These are phyloP conservation scores for Populus nigra DNA, from an alignment of 345 rosid genomes.

Conservation along the genomic window DNA sequence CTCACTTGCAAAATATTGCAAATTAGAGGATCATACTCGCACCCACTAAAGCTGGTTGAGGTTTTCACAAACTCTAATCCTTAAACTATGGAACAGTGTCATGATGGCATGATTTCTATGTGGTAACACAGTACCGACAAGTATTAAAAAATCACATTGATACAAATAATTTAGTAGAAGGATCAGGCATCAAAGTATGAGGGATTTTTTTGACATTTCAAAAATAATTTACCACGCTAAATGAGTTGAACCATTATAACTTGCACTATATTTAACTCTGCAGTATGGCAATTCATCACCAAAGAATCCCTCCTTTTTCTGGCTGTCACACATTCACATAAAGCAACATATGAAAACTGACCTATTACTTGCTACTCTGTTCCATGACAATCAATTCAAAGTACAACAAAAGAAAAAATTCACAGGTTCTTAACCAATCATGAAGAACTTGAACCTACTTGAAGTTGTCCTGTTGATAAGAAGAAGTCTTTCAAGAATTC, in stretches of 20 bases:
- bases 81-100: background rate
- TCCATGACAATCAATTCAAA: background rate
- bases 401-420: background rate
- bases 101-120: background rate
- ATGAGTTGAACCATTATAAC: background rate
- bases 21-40: background rate
- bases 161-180: background rate
- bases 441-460: slow-evolving; percentile 50
- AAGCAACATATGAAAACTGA: slow-evolving; percentile 3
- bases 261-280: background rate
- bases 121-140: background rate
- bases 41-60: background rate
- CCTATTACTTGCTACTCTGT: background rate
- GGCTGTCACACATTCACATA: background rate
- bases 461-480: slow-evolving; percentile 85
- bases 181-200: background rate
- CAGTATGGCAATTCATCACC: background rate
- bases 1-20: background rate
- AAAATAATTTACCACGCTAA: background rate
- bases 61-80: background rate
- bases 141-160: background rate
- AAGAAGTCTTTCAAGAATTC: slow-evolving; percentile 95
- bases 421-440: background rate
- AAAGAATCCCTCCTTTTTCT: background rate
- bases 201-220: background rate